These are phyloP conservation scores for Ambrosiella xylebori DNA, from an alignment of 2,329 filamentous ascomycete species.

Conservation along the genomic window DNA sequence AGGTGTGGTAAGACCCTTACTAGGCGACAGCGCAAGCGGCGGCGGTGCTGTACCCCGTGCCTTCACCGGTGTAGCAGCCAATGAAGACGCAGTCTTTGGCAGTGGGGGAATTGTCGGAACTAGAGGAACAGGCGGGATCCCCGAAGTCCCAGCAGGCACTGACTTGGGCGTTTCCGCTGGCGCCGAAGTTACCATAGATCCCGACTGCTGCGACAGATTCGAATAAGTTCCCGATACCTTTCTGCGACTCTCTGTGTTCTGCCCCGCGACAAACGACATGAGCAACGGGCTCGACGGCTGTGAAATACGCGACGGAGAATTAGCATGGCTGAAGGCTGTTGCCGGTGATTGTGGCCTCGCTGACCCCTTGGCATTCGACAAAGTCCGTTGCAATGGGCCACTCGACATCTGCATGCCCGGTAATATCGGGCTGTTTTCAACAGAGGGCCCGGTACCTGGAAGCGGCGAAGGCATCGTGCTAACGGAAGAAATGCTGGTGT, in stretches of 20 bases:
- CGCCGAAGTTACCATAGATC: slow-evolving; percentile 25
- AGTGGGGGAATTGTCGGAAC: background rate
- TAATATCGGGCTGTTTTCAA: slow-evolving; percentile 74
- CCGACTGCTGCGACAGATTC: slow-evolving; percentile 53
- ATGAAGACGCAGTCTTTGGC: slow-evolving; percentile 26
- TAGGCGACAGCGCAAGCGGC: slow-evolving; percentile 40
- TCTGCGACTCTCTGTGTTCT: slow-evolving; percentile 57
- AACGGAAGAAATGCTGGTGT: slow-evolving; percentile 25
- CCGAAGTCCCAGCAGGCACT: slow-evolving; percentile 21
- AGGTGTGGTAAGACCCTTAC: slow-evolving; percentile 43
- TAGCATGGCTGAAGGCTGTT: slow-evolving; percentile 59
- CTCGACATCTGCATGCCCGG: slow-evolving; percentile 33
- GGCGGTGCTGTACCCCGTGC: slow-evolving; percentile 33
- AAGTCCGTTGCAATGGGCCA: slow-evolving; percentile 56
- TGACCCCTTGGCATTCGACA: slow-evolving; percentile 64
- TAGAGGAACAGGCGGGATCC: slow-evolving; percentile 26
- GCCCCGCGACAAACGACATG: slow-evolving; percentile 85
- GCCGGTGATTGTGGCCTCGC: slow-evolving; percentile 67
- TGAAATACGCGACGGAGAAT: slow-evolving; percentile 35
- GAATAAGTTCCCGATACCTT: slow-evolving; percentile 89
- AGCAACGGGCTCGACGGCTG: slow-evolving; percentile 70
- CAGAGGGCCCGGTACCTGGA: slow-evolving; percentile 37
- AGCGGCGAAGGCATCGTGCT: slow-evolving; percentile 22
- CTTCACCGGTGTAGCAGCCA: slow-evolving; percentile 40
- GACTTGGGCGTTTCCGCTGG: slow-evolving; percentile 7